Evolutionary conservation across 2,329 filamentous ascomycete species (phyloP), one percentile per base, ranked within the genome.

Genomic region (Leptographium wingfieldii): DNA sequence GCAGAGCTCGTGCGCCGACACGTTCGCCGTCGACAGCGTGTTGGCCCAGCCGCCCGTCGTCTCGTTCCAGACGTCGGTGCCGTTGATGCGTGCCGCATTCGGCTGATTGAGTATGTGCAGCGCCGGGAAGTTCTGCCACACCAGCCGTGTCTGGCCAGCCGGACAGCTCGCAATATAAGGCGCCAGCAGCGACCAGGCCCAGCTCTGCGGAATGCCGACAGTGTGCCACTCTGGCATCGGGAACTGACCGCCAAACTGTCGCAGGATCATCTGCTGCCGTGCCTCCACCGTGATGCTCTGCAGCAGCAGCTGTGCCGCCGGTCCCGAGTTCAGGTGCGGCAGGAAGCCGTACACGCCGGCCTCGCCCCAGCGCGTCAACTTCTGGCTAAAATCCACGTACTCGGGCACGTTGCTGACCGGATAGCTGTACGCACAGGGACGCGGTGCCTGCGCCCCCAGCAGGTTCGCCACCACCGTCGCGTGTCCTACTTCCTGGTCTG

Each of bases 211-310:
- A 29, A 92, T 84, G 48, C 88, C 88, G 6, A 83, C 78, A 67
- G 89, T 84, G 69, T 92, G 91, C 87, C 87, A 94, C 11, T 87
- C 86, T 0, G 88, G 87, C 86, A 90, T 89, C 27, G 90, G 86
- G 72, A 88, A 88, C 7, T 90, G 79, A 19, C 89, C 90, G 40
- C 83, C 79, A 69, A 94, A 90, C 69, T 94, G 89, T 25, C 90
- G 85, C 78, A 94, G 94, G 65, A 88, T 85, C 76, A 92, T 78
- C 74, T 95, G 87, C 74, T 95, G 90, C 0, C 89, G 85, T 0
- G 88, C 87, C 69, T 94, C 89, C 12, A 84, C 86, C 3, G 87
- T 82, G 67, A 94, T 89, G 25, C 86, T 86, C 72, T 91, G 87
- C 2, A 88, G 76, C 2, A 95, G 77, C 19, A 94, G 73, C 68